Percentiles rank a stretch among this genome's conserved stretches.
Evolutionary conservation across 2,329 filamentous ascomycete genomes (phyloP).

Genomic region (Aspergillus bombycis): DNA sequence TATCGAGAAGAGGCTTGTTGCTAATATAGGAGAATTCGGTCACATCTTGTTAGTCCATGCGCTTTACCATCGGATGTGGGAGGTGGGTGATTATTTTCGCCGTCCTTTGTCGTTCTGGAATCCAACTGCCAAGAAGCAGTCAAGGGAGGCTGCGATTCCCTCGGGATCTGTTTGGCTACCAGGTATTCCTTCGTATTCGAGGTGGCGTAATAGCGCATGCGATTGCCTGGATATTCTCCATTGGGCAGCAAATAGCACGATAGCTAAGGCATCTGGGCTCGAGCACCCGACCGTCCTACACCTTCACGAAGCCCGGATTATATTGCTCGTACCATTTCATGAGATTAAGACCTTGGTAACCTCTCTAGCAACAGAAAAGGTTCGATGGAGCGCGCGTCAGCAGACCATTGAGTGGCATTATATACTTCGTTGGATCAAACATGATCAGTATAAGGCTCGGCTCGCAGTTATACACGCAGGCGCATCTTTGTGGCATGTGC

Average conservation of each 20-base stretch:
- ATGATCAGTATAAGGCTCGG: conserved; percentile 61
- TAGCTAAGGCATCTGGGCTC: conserved; percentile 53
- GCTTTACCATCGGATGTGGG: conserved; percentile 54
- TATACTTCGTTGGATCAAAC: conserved; percentile 53
- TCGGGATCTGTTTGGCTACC: conserved; percentile 51
- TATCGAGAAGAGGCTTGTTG: conserved; percentile 51
- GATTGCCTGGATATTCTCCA: conserved; percentile 59
- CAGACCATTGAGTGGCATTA: conserved; percentile 42
- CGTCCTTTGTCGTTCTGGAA: conserved; percentile 52
- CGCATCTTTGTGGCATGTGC: conserved; percentile 56
- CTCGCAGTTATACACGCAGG: conserved; percentile 59
- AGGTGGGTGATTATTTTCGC: conserved; percentile 50
- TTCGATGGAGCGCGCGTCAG: conserved; percentile 33
- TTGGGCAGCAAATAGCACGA: conserved; percentile 59
- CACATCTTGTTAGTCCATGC: conserved; percentile 55
- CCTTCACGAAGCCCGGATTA: conserved; percentile 57
- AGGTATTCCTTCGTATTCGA: conserved; percentile 50
- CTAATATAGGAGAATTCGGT: conserved; percentile 53
- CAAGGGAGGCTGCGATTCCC: conserved; percentile 37
- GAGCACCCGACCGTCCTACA: conserved; percentile 61
- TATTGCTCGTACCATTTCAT: conserved; percentile 54
- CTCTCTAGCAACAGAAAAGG: conserved; percentile 37
- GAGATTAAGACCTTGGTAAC: conserved; percentile 50
- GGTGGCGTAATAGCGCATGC: conserved; percentile 49
- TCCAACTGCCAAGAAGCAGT: conserved; percentile 46